These are phyloP conservation scores for Nigrospora oryzae DNA, from an alignment of 2,329 filamentous ascomycete genomes.

Conservation along the genomic window DNA sequence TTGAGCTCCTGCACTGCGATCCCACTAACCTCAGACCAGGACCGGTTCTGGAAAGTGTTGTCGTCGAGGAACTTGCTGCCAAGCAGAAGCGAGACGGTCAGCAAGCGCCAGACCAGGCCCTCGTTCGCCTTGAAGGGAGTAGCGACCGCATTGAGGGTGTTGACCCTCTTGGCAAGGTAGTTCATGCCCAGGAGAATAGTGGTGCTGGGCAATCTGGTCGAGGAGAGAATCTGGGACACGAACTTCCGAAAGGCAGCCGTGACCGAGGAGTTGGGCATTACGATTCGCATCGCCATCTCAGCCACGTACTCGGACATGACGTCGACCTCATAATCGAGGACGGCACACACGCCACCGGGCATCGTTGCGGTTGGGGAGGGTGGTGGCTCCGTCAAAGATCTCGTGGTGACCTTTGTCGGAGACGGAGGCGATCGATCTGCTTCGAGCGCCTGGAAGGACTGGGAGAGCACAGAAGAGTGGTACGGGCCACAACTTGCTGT, in stretches of 20 bases:
- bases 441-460: constrained; percentile 27
- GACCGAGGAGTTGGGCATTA: constrained; percentile 43
- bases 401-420: constrained; percentile 18
- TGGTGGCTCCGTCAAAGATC: constrained; percentile 18
- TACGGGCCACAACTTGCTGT: constrained; percentile 15
- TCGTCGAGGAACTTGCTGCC: constrained; percentile 95
- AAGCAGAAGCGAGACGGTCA: constrained; percentile 76
- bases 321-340: constrained; percentile 95
- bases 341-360: constrained; percentile 80
- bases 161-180: constrained; percentile 78
- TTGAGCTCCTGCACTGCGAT: constrained; percentile 81
- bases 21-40: constrained; percentile 91
- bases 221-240: constrained; percentile 81
- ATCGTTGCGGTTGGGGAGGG: constrained; percentile 35
- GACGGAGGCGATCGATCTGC: constrained; percentile 20
- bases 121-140: constrained; percentile 49
- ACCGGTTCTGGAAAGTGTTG: constrained; percentile 96
- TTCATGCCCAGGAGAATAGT: constrained; percentile 87
- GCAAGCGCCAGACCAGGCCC: constrained; percentile 76
- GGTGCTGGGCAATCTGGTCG: constrained; percentile 80
- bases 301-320: constrained; percentile 92
- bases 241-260: constrained; percentile 81
- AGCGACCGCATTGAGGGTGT: constrained; percentile 51
- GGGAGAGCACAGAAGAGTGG: constrained; percentile 14
- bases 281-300: constrained; percentile 65